Evolutionary conservation across 2,329 filamentous ascomycete genomes (phyloP).

Genomic region (Thelonectria discophora): DNA sequence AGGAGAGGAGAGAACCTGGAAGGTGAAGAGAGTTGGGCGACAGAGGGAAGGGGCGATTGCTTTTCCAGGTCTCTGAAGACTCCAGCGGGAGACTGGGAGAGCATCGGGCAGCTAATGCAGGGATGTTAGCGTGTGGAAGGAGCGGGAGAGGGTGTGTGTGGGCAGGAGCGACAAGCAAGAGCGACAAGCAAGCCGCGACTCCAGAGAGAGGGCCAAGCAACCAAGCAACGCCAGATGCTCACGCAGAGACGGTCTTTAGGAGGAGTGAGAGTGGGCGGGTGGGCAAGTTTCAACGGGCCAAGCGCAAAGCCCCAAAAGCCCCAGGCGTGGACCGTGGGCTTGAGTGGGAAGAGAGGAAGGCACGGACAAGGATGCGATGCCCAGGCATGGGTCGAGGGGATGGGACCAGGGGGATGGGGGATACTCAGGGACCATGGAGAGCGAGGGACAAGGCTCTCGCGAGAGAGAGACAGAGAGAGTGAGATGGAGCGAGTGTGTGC

Average conservation of each 20-base stretch:
- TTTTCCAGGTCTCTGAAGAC: not conserved
- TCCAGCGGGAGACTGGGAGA: not conserved
- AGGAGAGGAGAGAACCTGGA: slow-evolving; percentile 12
- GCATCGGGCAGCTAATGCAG: not conserved
- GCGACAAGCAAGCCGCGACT: too few relatives aligned
- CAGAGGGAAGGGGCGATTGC: slow-evolving; percentile 16
- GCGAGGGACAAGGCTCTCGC: not conserved
- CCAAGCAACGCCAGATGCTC: too few relatives aligned
- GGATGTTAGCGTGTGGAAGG: slow-evolving; percentile 14
- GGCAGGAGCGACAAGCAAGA: not conserved
- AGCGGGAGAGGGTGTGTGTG: slow-evolving; percentile 13
- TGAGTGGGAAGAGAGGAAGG: slow-evolving; percentile 11
- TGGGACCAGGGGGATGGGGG: slow-evolving; percentile 14
- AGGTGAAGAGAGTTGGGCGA: slow-evolving; percentile 8
- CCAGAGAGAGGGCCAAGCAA: slow-evolving; percentile 4
- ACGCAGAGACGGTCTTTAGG: not conserved
- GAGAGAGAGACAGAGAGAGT: not conserved
- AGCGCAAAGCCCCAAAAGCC: not conserved
- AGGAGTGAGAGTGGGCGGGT: slow-evolving; percentile 8
- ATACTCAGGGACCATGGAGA: slow-evolving; percentile 10
- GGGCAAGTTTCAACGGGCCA: not conserved
- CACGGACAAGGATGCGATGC: slow-evolving; percentile 25
- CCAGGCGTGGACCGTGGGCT: not conserved
- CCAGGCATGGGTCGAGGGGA: slow-evolving; percentile 18
- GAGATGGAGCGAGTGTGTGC: not conserved